Evolutionary conservation across 2,329 filamentous ascomycete genomes (phyloP), one percentile per base, ranked within the genome.

Genomic region (Torrubiellomyces zombiae): DNA sequence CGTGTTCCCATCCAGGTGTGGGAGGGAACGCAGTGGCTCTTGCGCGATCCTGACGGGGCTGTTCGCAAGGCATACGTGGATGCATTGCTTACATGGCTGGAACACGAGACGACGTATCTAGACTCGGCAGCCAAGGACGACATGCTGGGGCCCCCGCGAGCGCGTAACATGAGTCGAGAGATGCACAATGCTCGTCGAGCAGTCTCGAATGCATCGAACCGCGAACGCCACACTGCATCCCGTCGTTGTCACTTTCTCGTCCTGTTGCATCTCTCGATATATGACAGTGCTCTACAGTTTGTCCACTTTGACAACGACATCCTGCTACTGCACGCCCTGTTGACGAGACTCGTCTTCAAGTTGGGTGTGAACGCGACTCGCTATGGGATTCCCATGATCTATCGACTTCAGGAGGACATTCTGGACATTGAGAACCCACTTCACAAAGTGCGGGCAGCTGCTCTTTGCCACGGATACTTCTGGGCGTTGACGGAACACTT

Each of bases 1-100:
- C 69, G 63, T 20, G 79, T 91, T 1, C 74, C 79, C 0, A 62
- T 92, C 7, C 67, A 78, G 27, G 77, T 85, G 1, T 98, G 89
- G 89, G 85, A 95, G 48, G 82, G 81, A n/a, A 93, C 85, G 0
- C 82, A 94, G 32, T 93, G 82, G 80, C 67, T 95, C 21, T 56
- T 95, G 12, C 73, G 78, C 18, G 86, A 94, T 40, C 63, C 70
- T 1, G 75, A 85, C 39, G 70, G 70, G 16, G 63, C 70, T 16
- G 83, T 95, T 17, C 71, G 85, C 27, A 75, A 75, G 44, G 80
- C 83, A 1, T 98, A 95, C 38, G 69, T 75, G 6, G 81, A 92
- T 47, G 79, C 82, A 4, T 50, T 95, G 10, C 49, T 80, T 20
- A 79, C 78, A 1, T 98, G 86, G 83, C 59, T 94, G 26, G 69